phyloP scores from a whole-genome alignment of 345 rosid species.

The Gossypioides kirkii region DNA sequence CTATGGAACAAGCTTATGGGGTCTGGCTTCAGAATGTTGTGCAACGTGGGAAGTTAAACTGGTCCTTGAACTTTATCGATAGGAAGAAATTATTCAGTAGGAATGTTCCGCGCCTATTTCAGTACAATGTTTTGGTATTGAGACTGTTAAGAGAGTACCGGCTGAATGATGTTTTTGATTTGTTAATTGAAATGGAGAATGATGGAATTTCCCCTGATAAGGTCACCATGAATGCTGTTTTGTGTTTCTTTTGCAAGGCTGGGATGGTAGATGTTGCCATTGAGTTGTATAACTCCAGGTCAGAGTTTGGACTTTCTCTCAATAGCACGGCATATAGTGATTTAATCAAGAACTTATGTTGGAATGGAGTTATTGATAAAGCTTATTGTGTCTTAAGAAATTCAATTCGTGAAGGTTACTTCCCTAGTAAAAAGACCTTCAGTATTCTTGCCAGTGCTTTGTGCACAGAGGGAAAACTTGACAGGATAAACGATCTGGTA shows the following conservation, averaged over 20 bases:
- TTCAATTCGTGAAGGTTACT: constrained; percentile 45
- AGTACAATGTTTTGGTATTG: constrained; percentile 51
- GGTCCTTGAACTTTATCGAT: constrained; percentile 52
- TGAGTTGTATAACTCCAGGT: constrained; percentile 54
- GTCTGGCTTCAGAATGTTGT: constrained; percentile 53
- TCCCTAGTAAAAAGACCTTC: constrained; percentile 54
- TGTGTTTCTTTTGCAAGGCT: constrained; percentile 82
- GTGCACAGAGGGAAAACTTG: constrained; percentile 56
- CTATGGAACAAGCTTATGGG: constrained; percentile 48
- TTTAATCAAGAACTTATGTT: constrained; percentile 61
- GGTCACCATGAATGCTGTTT: constrained; percentile 52
- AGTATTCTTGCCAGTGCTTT: constrained; percentile 54
- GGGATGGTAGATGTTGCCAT: constrained; percentile 74
- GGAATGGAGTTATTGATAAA: constrained; percentile 38
- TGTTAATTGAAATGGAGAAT: constrained; percentile 67
- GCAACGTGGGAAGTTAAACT: constrained; percentile 37
- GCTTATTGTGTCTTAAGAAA: constrained; percentile 54
- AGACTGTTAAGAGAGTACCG: constrained; percentile 54
- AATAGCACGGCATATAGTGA: constrained; percentile 47
- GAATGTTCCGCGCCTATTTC: constrained; percentile 47
- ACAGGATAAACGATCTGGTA: constrained; percentile 56
- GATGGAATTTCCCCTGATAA: constrained; percentile 43
- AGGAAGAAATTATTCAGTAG: constrained; percentile 42
- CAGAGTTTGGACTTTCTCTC: constrained; percentile 50
- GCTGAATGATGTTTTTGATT: constrained; percentile 50